Conservation (phyloP, 129 eudicot species). For the Escallonia herrerae region DNA sequence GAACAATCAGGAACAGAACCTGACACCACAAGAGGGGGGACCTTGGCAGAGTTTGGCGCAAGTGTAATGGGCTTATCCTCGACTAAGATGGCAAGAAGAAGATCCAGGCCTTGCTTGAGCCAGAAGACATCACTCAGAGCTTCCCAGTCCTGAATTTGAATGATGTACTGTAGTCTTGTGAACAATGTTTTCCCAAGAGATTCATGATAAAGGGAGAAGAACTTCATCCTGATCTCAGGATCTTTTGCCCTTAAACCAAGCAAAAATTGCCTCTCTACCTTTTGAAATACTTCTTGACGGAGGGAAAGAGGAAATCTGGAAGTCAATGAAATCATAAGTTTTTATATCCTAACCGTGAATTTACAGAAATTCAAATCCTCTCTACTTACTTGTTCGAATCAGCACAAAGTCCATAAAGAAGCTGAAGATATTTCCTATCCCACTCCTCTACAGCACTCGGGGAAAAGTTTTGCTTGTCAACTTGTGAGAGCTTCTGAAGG, state of each 20-base stretch:
- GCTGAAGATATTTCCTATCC: constrained; percentile 90
- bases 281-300: constrained; percentile 92
- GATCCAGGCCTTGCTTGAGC: constrained; percentile 99
- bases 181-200: constrained; percentile 84
- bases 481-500: constrained; percentile 95
- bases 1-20: constrained; percentile 46
- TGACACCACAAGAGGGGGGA: constrained; percentile 60
- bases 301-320: constrained; percentile 61
- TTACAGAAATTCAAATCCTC: neutral
- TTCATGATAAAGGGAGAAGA: constrained; percentile 83
- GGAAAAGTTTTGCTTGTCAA: constrained; percentile 75
- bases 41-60: constrained; percentile 91
- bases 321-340: constrained; percentile 13
- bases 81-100: constrained; percentile 93
- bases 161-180: constrained; percentile 85
- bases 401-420: constrained; percentile 95
- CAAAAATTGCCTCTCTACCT: constrained; percentile 83
- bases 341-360: neutral
- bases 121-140: constrained; percentile 96
- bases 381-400: constrained; percentile 63
- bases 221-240: constrained; percentile 77
- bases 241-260: constrained; percentile 96
- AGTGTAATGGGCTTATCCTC: constrained; percentile 94
- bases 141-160: constrained; percentile 94
- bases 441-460: constrained; percentile 66